These are phyloP conservation scores for Cyberlindnera maritima DNA, from an alignment of 805 yeast genomes.

Conservation along the genomic window DNA sequence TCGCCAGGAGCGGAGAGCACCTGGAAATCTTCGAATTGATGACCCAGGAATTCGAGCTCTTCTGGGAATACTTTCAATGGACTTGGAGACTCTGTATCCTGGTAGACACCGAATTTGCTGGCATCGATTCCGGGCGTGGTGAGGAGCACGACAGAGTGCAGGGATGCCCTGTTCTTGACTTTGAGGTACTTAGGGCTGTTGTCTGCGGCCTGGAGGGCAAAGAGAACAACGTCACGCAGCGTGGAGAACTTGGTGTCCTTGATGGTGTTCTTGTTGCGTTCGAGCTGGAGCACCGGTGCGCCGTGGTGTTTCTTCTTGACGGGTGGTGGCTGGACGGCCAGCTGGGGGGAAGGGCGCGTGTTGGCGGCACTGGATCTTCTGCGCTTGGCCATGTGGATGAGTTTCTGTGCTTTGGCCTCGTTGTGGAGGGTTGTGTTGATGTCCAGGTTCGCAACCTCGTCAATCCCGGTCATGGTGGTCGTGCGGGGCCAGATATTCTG, in stretches of 20 bases:
- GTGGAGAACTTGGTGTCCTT: slow-evolving; percentile 14
- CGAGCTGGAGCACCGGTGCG: neutral
- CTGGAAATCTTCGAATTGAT: slow-evolving; percentile 40
- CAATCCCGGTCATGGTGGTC: neutral
- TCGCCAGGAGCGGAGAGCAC: slow-evolving; percentile 68
- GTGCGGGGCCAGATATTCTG: too few species aligned
- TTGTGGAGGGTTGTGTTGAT: slow-evolving; percentile 5
- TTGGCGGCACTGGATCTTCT: slow-evolving; percentile 27
- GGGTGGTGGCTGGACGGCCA: slow-evolving; percentile 6
- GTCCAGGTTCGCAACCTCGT: slow-evolving; percentile 8
- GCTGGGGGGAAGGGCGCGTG: slow-evolving; percentile 1
- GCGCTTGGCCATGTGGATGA: slow-evolving; percentile 16
- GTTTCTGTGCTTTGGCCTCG: slow-evolving; percentile 1
- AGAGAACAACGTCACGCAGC: slow-evolving; percentile 29
- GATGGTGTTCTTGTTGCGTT: neutral
- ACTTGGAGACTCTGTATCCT: neutral
- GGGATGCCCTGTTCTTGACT: slow-evolving; percentile 42
- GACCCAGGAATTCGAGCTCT: slow-evolving; percentile 29
- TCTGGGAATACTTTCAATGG: neutral
- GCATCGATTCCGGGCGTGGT: slow-evolving; percentile 63
- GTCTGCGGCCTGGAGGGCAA: slow-evolving; percentile 27
- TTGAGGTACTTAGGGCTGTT: slow-evolving; percentile 44
- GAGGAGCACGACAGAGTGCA: slow-evolving; percentile 55
- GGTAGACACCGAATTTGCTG: slow-evolving; percentile 25
- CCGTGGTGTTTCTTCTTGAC: slow-evolving; percentile 2